Conservation (phyloP, 495 filamentous ascomycete species). For the Extremus antarcticus region DNA sequence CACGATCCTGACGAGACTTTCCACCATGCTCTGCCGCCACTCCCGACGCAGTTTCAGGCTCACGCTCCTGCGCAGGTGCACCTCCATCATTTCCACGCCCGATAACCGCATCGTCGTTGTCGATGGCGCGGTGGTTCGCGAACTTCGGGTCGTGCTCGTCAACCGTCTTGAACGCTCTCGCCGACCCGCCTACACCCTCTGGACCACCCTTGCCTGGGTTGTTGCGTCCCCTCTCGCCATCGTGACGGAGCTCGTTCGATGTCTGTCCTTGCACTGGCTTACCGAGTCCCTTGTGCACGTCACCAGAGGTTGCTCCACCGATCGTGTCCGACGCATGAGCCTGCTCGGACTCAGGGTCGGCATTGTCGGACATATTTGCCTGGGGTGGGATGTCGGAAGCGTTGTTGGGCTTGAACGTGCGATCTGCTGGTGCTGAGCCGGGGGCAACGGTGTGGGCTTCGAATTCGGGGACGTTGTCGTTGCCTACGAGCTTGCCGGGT, state of each 20-base stretch:
- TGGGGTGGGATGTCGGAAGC: conserved; percentile 36
- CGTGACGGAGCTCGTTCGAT: conserved; percentile 44
- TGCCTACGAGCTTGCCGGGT: conserved; percentile 47
- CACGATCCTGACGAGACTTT: not conserved
- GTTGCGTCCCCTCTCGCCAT: conserved; percentile 38
- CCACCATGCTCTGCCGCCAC: conserved; percentile 33
- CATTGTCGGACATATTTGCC: conserved; percentile 35
- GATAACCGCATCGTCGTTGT: conserved; percentile 32
- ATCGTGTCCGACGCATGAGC: conserved; percentile 44
- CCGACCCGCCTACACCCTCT: conserved; percentile 37
- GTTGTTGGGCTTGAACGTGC: conserved; percentile 50
- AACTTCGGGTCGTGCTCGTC: conserved; percentile 18
- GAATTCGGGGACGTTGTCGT: conserved; percentile 55
- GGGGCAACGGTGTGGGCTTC: conserved; percentile 47
- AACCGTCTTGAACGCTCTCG: conserved; percentile 5
- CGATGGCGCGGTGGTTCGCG: conserved; percentile 28
- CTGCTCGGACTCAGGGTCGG: conserved; percentile 26
- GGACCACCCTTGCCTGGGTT: conserved; percentile 45
- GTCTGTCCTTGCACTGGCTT: conserved; percentile 54
- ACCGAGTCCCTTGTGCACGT: conserved; percentile 50
- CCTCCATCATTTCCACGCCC: conserved; percentile 27
- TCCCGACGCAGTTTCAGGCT: conserved; percentile 37
- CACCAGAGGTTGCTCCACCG: conserved; percentile 50
- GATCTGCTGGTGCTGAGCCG: conserved; percentile 52
- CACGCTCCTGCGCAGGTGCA: conserved; percentile 35